These are phyloP conservation scores for Chalaropsis ovoidea DNA, from an alignment of 2,329 filamentous ascomycete genomes.

Conservation along the genomic window DNA sequence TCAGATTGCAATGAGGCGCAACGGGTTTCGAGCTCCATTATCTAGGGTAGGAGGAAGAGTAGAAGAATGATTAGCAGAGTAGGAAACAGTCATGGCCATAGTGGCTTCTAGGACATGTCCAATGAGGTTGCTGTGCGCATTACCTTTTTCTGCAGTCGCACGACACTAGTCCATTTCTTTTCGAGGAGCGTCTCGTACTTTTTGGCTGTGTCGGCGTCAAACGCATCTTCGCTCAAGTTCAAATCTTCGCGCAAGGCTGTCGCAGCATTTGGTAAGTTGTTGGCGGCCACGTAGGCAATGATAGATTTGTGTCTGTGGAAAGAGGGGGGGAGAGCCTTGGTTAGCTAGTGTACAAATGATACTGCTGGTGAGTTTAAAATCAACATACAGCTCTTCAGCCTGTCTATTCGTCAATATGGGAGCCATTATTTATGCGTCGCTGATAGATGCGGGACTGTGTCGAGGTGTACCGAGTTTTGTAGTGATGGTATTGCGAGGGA, in stretches of 20 bases:
- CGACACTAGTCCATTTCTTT: constrained; percentile 98
- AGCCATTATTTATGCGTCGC: constrained; percentile 47
- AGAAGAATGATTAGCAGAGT: constrained; percentile 13
- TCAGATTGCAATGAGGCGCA: constrained; percentile 66
- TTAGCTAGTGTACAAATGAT: constrained; percentile 20
- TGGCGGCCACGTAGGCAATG: constrained; percentile 73
- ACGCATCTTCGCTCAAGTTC: constrained; percentile 56
- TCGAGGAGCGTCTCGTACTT: constrained; percentile 91
- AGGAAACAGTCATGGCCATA: not conserved
- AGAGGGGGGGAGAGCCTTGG: constrained; percentile 24
- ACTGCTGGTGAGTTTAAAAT: not conserved
- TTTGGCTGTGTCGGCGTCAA: constrained; percentile 73
- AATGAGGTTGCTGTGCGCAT: constrained; percentile 9
- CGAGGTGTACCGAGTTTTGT: not conserved
- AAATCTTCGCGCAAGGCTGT: constrained; percentile 66
- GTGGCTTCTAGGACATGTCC: constrained; percentile 24
- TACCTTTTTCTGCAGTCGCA: constrained; percentile 91
- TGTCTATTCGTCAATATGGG: constrained; percentile 67
- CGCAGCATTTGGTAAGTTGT: constrained; percentile 59
- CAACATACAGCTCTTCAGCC: constrained; percentile 75
- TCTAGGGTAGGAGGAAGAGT: constrained; percentile 42
- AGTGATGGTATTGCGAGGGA: not conserved
- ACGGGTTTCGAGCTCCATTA: constrained; percentile 82
- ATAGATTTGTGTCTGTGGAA: constrained; percentile 74
- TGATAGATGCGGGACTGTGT: not conserved